Base-by-base conservation (phyloP, 305 asterid species). In the Striga hermonthica region DNA sequence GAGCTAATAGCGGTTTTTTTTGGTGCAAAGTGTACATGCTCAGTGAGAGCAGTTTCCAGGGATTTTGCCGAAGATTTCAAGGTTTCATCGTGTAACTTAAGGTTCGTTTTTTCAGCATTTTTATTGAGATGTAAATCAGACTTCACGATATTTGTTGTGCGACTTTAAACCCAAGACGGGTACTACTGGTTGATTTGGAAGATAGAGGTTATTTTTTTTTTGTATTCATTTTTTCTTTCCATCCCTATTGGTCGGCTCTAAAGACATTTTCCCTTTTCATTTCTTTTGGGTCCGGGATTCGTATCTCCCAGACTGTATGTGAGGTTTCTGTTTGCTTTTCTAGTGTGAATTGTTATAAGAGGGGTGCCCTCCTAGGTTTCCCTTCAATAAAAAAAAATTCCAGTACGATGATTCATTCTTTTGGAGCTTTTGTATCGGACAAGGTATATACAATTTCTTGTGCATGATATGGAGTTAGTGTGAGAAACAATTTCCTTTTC, bases 61-160 rank as follows among this genome's bases (percentile, higher is more conserved):
- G 80, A 60, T 79, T 75, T 78, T 80, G 76, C 73, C 65, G 57
- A 71, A 72, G 81, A 74, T 81, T 78, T 79, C 31, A 80, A 68
- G 72, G 79, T 79, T 81, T 82, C 75, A 57, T 78, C 1, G 31
- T 68, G 75, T 75, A 74, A 80, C 77, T 70, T 81, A 80, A 35
- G 83, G 88, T 70, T 81, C 73, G 57, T 74, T 76, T 72, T 72
- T 52, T 75, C 76, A 53, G 80, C 79, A 69, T 72, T 78, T 77
- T 64, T 82, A 67, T 81, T 79, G 86, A 83, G 86, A 75, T 76
- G 90, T 80, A 76, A 78, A 83, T 80, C 81, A 74, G 83, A 76
- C 65, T 73, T 79, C 80, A 78, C 75, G 79, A 82, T 75, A 82
- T 82, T 81, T 74, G 77, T 79, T 74, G 79, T 78, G 83, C 78